Evolutionary conservation across 495 filamentous ascomycete genomes (phyloP).

Genomic region (Penicillium salamii): DNA sequence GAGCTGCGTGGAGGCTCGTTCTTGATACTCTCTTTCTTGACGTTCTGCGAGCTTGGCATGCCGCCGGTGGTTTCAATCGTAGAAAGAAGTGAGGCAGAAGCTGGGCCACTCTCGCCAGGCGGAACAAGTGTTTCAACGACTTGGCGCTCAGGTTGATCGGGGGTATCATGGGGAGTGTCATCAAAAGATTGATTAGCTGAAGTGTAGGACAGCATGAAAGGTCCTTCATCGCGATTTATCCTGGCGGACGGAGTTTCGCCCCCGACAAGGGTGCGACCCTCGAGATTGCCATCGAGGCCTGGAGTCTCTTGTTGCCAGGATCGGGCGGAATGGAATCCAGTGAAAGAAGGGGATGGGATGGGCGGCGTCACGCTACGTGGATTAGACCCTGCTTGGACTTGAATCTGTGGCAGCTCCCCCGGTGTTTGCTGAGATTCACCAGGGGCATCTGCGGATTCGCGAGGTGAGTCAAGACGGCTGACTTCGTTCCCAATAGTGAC

Average conservation of each 20-base stretch:
- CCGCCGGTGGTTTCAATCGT: not conserved
- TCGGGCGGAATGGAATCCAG: constrained; percentile 23
- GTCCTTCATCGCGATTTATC: constrained; percentile 14
- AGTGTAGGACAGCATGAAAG: constrained; percentile 15
- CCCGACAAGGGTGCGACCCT: constrained; percentile 24
- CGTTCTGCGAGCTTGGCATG: not conserved
- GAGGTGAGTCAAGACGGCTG: constrained; percentile 8
- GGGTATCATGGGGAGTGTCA: not conserved
- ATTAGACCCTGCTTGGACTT: constrained; percentile 9
- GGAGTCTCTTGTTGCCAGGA: constrained; percentile 18
- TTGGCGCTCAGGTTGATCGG: constrained; percentile 15
- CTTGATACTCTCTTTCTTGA: not conserved
- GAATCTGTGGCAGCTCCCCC: constrained; percentile 2
- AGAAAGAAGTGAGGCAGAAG: constrained; percentile 16
- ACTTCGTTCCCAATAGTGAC: constrained; percentile 18
- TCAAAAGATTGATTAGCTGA: constrained; percentile 21
- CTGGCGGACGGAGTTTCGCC: constrained; percentile 17
- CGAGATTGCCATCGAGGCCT: constrained; percentile 15
- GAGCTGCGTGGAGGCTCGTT: not conserved
- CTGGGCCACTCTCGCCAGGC: constrained; percentile 7
- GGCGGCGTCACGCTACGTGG: constrained; percentile 13
- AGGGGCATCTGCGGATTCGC: constrained; percentile 12
- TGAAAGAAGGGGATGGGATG: constrained; percentile 24
- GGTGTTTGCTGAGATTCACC: constrained; percentile 14
- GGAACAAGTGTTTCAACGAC: constrained; percentile 12